Evolutionary conservation across 805 yeast genomes (phyloP), one percentile per base, ranked within the genome.

Genomic region (Tetrapisispora namnaoensis): DNA sequence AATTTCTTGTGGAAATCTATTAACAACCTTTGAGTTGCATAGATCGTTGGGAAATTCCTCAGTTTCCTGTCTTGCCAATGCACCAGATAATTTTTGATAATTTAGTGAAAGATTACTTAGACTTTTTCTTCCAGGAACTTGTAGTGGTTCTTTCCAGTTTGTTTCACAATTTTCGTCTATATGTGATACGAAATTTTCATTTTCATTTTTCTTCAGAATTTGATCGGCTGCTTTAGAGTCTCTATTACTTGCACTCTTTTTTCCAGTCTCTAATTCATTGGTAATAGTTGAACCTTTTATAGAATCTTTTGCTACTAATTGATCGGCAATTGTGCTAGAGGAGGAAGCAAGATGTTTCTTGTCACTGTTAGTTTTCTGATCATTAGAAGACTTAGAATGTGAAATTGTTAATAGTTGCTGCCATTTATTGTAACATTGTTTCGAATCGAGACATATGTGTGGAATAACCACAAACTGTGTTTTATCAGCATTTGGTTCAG

Each of bases 141-240:
- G 43, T 17, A 51, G 36, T 11, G 56, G 55, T 14, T 53, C 57
- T 43, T 55, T 54, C 59, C 58, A 76, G 71, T 56, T 75, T 74
- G 17, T 80, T 76, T 16, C 28, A 42, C n/a, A 18, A 28, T 17
- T 27, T n/a, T 54, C 51, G 20, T 58, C 38, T 37, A 30, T 13
- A 57, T 17, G 32, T 17, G 16, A 4, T 9, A n/a, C 21, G 7
- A 4, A 6, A 14, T 18, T 30, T 4, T 30, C 28, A 30, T 30
- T 20, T 30, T 30, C 10, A 42, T 28, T 77, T 73, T 20, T 78
- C 82, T 47, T 34, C 3, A 21, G 17, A 18, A 30, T 35, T 27
- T 14, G 18, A n/a, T 14, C n/a, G 14, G 22, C 22, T 2, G 9
- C 42, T 20, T 16, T 18, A 18, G 13, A 14, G 11, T 38, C 42